A percentile compares a stretch with the other conserved stretches of the same genome.
Conservation (phyloP, 2,329 filamentous ascomycete species). For the Phaeosphaeriaceae sp. region DNA sequence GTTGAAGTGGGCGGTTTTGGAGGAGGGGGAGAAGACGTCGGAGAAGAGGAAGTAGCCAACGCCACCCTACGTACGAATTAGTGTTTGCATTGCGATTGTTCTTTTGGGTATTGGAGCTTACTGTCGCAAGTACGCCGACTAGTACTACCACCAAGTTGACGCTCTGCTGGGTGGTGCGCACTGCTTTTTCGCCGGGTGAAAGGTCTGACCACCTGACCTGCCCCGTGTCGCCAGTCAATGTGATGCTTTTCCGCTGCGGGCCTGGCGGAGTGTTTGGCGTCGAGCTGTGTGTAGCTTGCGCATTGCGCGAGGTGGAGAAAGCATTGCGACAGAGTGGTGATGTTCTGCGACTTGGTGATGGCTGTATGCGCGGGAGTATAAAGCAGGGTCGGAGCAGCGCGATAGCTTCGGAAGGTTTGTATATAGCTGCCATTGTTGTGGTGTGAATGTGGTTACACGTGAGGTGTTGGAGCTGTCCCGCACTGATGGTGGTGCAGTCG, state of each 20-base stretch:
- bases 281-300: constrained; percentile 39
- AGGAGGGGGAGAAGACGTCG: constrained; percentile 63
- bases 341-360: constrained; percentile 8
- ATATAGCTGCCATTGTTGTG: constrained; percentile 40
- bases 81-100: background rate
- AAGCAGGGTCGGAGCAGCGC: constrained; percentile 36
- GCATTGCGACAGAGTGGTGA: constrained; percentile 19
- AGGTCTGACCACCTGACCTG: constrained; percentile 81
- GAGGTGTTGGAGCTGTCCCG: background rate
- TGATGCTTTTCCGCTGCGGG: constrained; percentile 72
- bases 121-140: constrained; percentile 77
- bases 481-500: constrained; percentile 10
- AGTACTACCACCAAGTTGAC: constrained; percentile 85
- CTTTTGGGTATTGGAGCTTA: constrained; percentile 49
- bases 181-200: constrained; percentile 77
- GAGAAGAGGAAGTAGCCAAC: constrained; percentile 60
- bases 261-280: constrained; percentile 37
- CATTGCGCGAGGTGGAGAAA: constrained; percentile 34
- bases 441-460: constrained; percentile 19
- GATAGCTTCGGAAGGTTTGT: constrained; percentile 40
- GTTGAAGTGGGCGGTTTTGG: constrained; percentile 88
- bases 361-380: constrained; percentile 29
- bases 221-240: constrained; percentile 86
- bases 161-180: constrained; percentile 85
- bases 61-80: constrained; percentile 62